Conservation (phyloP, 805 yeast genomes). For the Teunomyces aglyptinius region DNA sequence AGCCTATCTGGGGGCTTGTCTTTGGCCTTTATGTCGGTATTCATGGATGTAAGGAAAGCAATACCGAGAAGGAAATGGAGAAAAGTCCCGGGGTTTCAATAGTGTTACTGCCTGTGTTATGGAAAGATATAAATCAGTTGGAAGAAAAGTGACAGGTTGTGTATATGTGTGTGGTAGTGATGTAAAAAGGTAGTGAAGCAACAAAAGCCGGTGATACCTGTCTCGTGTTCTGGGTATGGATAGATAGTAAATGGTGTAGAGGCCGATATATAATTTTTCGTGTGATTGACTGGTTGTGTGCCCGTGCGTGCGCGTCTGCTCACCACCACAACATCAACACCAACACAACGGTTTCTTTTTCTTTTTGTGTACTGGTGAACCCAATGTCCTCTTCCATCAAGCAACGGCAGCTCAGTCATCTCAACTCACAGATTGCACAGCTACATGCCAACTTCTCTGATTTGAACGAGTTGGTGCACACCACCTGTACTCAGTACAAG, state of each 20-base stretch:
- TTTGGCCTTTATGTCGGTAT: not conserved
- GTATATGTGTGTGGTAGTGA: too few species aligned
- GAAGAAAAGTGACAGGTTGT: too few species aligned
- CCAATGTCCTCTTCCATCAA: slow-evolving; percentile 13
- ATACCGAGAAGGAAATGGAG: too few species aligned
- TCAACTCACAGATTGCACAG: slow-evolving; percentile 52
- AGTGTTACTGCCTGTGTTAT: too few species aligned
- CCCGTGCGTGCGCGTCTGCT: not conserved
- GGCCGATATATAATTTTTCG: slow-evolving; percentile 2
- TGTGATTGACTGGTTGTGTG: slow-evolving; percentile 1
- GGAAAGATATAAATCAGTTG: too few species aligned
- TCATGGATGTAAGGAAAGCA: not conserved
- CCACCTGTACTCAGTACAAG: slow-evolving; percentile 52
- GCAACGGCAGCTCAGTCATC: slow-evolving; percentile 49
- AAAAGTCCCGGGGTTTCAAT: too few species aligned
- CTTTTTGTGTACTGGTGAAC: not conserved
- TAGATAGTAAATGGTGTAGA: not conserved
- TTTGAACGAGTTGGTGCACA: slow-evolving; percentile 48
- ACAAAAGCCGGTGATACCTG: too few species aligned
- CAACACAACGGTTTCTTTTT: not conserved
- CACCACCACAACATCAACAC: not conserved
- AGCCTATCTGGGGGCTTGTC: not conserved
- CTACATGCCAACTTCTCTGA: slow-evolving; percentile 56
- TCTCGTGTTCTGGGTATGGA: too few species aligned
- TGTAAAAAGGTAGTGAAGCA: too few species aligned